Conservation (phyloP, 495 filamentous ascomycete species). For the Rhypophila decipiens region DNA sequence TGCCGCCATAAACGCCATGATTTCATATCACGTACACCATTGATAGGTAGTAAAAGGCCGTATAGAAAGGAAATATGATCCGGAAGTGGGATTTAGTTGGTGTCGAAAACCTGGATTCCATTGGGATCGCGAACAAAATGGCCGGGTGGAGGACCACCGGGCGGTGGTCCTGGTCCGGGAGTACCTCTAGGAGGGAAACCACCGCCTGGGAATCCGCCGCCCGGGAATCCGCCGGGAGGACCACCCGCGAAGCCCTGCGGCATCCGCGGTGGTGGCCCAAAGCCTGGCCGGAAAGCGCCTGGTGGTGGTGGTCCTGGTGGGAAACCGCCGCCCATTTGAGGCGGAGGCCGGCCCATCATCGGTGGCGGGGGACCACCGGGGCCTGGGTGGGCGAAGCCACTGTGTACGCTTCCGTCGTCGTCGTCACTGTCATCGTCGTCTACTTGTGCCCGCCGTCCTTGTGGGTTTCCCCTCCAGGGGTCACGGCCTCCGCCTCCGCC, state of each 20-base stretch:
- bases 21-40: not conserved
- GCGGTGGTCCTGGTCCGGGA: too few relatives aligned
- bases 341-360: slow-evolving; percentile 5
- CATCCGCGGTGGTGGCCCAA: not conserved
- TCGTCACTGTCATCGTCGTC: slow-evolving; percentile 9
- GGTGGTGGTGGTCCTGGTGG: slow-evolving; percentile 2
- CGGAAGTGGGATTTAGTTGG: not conserved
- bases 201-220: not conserved
- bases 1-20: too few relatives aligned
- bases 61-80: not conserved
- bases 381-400: not conserved
- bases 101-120: not conserved
- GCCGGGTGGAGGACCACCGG: not conserved
- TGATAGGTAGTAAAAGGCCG: not conserved
- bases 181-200: not conserved
- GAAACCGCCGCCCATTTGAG: not conserved
- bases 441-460: not conserved
- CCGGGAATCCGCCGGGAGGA: not conserved
- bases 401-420: slow-evolving; percentile 7
- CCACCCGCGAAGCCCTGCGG: not conserved
- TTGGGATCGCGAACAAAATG: not conserved
- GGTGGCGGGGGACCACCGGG: slow-evolving; percentile 4
- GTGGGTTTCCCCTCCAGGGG: slow-evolving; percentile 1
- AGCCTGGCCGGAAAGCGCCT: slow-evolving; percentile 10
- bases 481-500: not conserved